phyloP scores from a whole-genome alignment of 2,329 filamentous ascomycete species.

The Chrysoporthe austroafricana region DNA sequence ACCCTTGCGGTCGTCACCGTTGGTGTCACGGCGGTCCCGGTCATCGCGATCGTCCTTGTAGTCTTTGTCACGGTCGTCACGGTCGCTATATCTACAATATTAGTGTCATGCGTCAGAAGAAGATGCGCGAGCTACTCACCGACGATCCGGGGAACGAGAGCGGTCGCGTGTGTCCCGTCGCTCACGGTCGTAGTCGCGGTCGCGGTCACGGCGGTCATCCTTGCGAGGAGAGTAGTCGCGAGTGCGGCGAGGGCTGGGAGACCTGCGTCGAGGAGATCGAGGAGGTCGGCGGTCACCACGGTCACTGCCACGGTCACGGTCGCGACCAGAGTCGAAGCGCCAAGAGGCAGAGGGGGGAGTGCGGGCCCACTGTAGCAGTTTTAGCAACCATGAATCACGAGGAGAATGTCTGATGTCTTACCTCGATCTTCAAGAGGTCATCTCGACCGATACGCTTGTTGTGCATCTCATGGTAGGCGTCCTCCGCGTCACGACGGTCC shows the following conservation, averaged over 20 bases:
- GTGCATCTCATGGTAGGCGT: slow-evolving; percentile 99
- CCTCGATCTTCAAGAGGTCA: slow-evolving; percentile 97
- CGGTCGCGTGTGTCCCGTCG: slow-evolving; percentile 74
- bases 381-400: slow-evolving; percentile 24
- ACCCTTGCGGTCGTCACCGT: slow-evolving; percentile 93
- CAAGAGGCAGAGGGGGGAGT: slow-evolving; percentile 97
- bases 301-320: slow-evolving; percentile 59
- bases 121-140: slow-evolving; percentile 43
- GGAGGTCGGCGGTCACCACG: slow-evolving; percentile 45
- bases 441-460: slow-evolving; percentile 98
- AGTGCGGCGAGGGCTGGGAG: slow-evolving; percentile 73
- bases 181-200: slow-evolving; percentile 78
- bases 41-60: slow-evolving; percentile 70
- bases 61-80: slow-evolving; percentile 55
- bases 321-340: slow-evolving; percentile 93
- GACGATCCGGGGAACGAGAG: slow-evolving; percentile 70
- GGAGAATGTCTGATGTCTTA: slow-evolving; percentile 47
- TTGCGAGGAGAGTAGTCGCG: slow-evolving; percentile 87
- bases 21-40: slow-evolving; percentile 77
- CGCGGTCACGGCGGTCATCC: slow-evolving; percentile 81
- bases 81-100: slow-evolving; percentile 43
- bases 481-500: slow-evolving; percentile 95
- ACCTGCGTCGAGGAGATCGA: slow-evolving; percentile 68
- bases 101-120: slow-evolving; percentile 50
- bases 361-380: slow-evolving; percentile 80